These are phyloP conservation scores for Saitozyma sp. DNA, from an alignment of 768 basidiomycete genomes.

Conservation along the genomic window DNA sequence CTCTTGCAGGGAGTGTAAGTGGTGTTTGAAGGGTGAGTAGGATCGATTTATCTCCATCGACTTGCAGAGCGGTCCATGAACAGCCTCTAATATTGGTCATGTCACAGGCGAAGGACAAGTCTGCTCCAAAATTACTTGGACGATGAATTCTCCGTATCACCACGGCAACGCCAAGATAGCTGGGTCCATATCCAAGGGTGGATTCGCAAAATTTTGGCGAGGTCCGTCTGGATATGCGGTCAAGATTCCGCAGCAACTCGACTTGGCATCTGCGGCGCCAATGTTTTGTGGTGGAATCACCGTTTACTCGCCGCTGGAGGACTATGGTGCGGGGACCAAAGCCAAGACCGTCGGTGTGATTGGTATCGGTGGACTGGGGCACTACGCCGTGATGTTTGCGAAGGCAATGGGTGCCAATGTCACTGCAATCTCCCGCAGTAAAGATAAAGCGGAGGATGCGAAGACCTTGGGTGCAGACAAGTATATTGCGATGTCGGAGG, in stretches of 20 bases:
- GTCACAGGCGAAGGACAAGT: slow-evolving; percentile 16
- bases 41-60: too few relatives aligned
- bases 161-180: slow-evolving; percentile 8
- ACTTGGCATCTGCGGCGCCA: slow-evolving; percentile 53
- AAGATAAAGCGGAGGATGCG: slow-evolving; percentile 61
- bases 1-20: slow-evolving; percentile 58
- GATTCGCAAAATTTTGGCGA: slow-evolving; percentile 46
- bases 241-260: slow-evolving; percentile 65
- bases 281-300: slow-evolving; percentile 46
- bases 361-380: slow-evolving; percentile 36
- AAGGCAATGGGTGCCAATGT: slow-evolving; percentile 63
- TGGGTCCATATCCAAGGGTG: slow-evolving; percentile 37
- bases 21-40: slow-evolving; percentile 56
- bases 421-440: slow-evolving; percentile 62
- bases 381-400: slow-evolving; percentile 54
- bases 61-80: too few relatives aligned
- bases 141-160: slow-evolving; percentile 3
- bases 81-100: not conserved
- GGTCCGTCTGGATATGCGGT: slow-evolving; percentile 58
- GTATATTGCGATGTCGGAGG: slow-evolving; percentile 58
- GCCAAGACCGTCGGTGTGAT: slow-evolving; percentile 46
- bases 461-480: slow-evolving; percentile 62
- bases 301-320: slow-evolving; percentile 38
- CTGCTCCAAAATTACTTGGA: slow-evolving; percentile 15
- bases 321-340: slow-evolving; percentile 40